Evolutionary conservation across 2,329 filamentous ascomycete genomes (phyloP).

Genomic region (Cytospora leucostoma): DNA sequence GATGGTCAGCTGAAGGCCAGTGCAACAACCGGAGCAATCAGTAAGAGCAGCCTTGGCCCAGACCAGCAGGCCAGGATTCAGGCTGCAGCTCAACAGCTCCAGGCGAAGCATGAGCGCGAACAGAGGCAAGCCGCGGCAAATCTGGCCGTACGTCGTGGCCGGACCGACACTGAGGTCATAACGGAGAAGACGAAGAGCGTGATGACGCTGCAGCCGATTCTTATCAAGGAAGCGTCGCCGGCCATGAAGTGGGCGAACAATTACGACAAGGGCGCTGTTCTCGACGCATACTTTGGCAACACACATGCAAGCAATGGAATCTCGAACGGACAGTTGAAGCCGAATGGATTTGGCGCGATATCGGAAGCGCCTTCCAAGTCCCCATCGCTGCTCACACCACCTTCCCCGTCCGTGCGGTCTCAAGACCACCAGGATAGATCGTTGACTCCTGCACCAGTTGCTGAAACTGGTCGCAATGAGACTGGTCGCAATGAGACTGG

Average conservation of each 20-base stretch:
- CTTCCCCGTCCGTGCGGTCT: constrained; percentile 36
- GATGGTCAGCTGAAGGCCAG: constrained; percentile 45
- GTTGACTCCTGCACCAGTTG: constrained; percentile 15
- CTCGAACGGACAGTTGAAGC: constrained; percentile 37
- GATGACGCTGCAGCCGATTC: constrained; percentile 80
- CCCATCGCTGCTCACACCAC: constrained; percentile 34
- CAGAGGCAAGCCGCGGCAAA: constrained; percentile 38
- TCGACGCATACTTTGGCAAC: constrained; percentile 82
- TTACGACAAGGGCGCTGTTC: constrained; percentile 87
- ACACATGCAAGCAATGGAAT: constrained; percentile 69
- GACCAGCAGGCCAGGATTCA: constrained; percentile 94
- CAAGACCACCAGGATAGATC: constrained; percentile 13
- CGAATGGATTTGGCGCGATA: constrained; percentile 32
- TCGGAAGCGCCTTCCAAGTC: constrained; percentile 44
- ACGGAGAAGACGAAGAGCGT: constrained; percentile 83
- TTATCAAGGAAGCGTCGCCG: constrained; percentile 83
- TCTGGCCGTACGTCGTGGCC: constrained; percentile 46
- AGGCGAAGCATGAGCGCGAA: constrained; percentile 67
- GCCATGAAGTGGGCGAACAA: constrained; percentile 97
- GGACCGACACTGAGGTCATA: constrained; percentile 57
- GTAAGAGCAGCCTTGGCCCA: constrained; percentile 81
- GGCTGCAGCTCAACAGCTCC: constrained; percentile 82
- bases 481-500: constrained; percentile 25
- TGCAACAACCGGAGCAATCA: constrained; percentile 47
- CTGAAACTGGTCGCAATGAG: too few relatives aligned